Evolutionary conservation across 2,329 filamentous ascomycete genomes (phyloP).

Genomic region (Fusarium solani-melongenae): DNA sequence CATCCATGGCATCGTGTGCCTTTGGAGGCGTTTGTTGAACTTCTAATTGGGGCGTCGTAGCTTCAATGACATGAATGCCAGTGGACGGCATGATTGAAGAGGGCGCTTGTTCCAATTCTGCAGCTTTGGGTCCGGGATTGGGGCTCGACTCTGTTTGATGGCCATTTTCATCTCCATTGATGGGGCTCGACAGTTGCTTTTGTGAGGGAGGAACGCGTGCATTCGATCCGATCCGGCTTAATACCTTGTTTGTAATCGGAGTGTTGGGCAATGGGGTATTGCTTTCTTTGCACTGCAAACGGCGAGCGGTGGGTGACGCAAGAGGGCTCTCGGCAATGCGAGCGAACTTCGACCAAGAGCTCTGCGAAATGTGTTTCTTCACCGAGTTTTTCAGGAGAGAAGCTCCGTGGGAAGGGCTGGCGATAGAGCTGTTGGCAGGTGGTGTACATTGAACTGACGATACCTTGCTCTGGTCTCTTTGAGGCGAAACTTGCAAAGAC

Average conservation of each 20-base stretch:
- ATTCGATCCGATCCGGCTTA: not conserved
- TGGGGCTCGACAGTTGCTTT: not conserved
- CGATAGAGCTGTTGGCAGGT: not conserved
- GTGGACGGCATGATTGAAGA: not conserved
- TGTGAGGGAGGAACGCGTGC: not conserved
- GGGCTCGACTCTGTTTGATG: not conserved
- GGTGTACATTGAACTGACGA: not conserved
- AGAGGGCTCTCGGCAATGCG: slow-evolving; percentile 8
- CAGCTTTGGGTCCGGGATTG: not conserved
- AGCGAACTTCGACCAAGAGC: slow-evolving; percentile 39
- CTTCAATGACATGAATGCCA: not conserved
- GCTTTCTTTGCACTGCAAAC: not conserved
- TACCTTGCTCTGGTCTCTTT: not conserved
- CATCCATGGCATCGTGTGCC: not conserved
- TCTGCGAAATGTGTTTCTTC: slow-evolving; percentile 38
- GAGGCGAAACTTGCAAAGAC: not conserved
- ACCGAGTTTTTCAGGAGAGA: slow-evolving; percentile 39
- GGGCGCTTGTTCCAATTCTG: not conserved
- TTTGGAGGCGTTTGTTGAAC: not conserved
- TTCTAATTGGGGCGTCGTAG: not conserved
- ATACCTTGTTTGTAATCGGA: not conserved
- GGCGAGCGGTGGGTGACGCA: not conserved
- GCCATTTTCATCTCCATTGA: not conserved
- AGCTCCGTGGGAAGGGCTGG: slow-evolving; percentile 8
- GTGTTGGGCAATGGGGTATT: not conserved